phyloP scores from a whole-genome alignment of 306 rosid species.

The Sphenostylis stenocarpa region DNA sequence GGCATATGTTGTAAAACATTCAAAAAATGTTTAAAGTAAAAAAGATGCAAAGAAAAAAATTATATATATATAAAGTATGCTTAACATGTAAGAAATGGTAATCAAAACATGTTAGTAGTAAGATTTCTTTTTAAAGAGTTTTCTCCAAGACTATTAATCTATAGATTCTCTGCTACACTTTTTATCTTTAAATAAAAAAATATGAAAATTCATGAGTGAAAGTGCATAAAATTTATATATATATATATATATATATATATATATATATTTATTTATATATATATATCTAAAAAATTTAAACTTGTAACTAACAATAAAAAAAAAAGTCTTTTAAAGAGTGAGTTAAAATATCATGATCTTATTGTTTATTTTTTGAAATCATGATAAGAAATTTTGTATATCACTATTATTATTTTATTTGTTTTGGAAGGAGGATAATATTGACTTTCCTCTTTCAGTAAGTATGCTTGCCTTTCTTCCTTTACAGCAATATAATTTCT shows the following conservation, averaged over 20 bases:
- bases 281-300: too few relatives aligned
- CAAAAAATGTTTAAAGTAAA: neutral
- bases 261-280: too few relatives aligned
- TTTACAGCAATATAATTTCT: neutral
- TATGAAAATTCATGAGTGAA: neutral
- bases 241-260: too few relatives aligned
- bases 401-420: too few relatives aligned
- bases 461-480: slow-evolving; percentile 32
- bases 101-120: neutral
- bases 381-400: too few relatives aligned
- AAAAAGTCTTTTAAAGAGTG: too few relatives aligned
- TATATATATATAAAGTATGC: neutral
- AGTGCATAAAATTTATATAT: neutral
- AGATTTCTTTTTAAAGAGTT: neutral
- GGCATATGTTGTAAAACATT: neutral
- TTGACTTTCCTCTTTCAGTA: slow-evolving; percentile 27
- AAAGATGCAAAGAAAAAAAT: neutral
- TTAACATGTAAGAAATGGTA: neutral
- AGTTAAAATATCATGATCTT: too few relatives aligned
- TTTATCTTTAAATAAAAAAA: too few relatives aligned
- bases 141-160: neutral
- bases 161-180: neutral
- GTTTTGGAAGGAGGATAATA: slow-evolving; percentile 31
- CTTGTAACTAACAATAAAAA: too few relatives aligned
- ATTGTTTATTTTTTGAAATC: too few relatives aligned